Base-by-base conservation (phyloP, 441 rosid species). In the Theobroma grandiflorum region DNA sequence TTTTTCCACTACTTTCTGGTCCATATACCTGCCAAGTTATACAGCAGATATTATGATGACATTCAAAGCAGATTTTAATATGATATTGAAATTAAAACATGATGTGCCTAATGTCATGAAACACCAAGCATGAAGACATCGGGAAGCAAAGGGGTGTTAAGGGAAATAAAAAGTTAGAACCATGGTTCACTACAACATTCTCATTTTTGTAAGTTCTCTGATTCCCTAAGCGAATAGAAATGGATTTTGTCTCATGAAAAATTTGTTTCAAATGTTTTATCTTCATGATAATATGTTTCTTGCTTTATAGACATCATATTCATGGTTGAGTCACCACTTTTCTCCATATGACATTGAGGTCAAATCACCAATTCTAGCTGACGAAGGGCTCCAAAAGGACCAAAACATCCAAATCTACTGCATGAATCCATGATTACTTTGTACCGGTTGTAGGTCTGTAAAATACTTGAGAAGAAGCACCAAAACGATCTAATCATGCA, bases 1-100 rank as follows among this genome's bases (percentile, higher is more conserved):
- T 96, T 89, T 96, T 96, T 68, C 99, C 99, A 82, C 99, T 96
- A 84, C 99, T 96, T 81, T 96, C 99, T 66, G 97, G 98, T 80
- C 99, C 99, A 88, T 82, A 94, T 88, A 96, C 92, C 99, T 96
- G 85, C 84, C 84, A 66, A 73, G 43, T 63, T 37, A 47, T 8
- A 35, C 61, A 43, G 37, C 49, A 70, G 75, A 79, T 68, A 52
- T 16, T n/a, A 69, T 35, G 47, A 81, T 2, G 73, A 26, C 58
- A 52, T n/a, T 72, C 43, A 52, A 26, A 77, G 26, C 33, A 42
- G 35, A 74, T 40, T 65, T 35, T 38, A 31, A 59, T 33, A 53
- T 43, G 45, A 38, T 22, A 22, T 40, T 35, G 8, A 58, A 66
- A 74, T 63, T 62, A 43, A 50, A 50, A n/a, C 22, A 43, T 68